phyloP scores from a whole-genome alignment of 805 yeast genomes.

The Candida insectorum region DNA sequence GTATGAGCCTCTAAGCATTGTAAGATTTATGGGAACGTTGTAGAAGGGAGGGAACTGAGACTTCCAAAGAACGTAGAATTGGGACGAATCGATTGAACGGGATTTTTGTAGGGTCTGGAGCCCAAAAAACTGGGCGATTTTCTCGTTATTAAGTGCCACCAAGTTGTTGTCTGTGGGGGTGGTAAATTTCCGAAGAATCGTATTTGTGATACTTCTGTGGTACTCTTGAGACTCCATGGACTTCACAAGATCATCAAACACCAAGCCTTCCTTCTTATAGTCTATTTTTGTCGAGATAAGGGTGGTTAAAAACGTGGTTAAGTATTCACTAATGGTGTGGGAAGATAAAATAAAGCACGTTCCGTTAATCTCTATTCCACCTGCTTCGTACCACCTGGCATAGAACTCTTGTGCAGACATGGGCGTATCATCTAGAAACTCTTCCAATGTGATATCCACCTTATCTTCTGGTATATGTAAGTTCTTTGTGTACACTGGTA shows the following conservation, averaged over 20 bases:
- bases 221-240: constrained; percentile 1
- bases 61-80: constrained; percentile 63
- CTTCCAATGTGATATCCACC: background rate
- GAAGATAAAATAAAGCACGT: constrained; percentile 29
- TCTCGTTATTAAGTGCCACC: constrained; percentile 38
- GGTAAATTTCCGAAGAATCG: constrained; percentile 49
- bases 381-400: constrained; percentile 45
- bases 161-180: constrained; percentile 16
- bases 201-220: constrained; percentile 38
- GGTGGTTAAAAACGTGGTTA: constrained; percentile 23
- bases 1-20: constrained; percentile 53
- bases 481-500: constrained; percentile 2
- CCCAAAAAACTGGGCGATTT: constrained; percentile 64
- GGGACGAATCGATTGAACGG: constrained; percentile 34
- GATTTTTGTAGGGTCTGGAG: constrained; percentile 37
- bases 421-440: constrained; percentile 39
- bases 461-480: background rate
- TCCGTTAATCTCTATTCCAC: constrained; percentile 56
- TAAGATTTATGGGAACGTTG: constrained; percentile 56
- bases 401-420: constrained; percentile 55
- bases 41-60: constrained; percentile 60
- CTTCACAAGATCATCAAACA: background rate
- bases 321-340: constrained; percentile 21
- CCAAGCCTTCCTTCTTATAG: constrained; percentile 11
- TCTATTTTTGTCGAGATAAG: constrained; percentile 22